Conservation (phyloP, 495 filamentous ascomycete species). For the Aspergillus ostianus region DNA sequence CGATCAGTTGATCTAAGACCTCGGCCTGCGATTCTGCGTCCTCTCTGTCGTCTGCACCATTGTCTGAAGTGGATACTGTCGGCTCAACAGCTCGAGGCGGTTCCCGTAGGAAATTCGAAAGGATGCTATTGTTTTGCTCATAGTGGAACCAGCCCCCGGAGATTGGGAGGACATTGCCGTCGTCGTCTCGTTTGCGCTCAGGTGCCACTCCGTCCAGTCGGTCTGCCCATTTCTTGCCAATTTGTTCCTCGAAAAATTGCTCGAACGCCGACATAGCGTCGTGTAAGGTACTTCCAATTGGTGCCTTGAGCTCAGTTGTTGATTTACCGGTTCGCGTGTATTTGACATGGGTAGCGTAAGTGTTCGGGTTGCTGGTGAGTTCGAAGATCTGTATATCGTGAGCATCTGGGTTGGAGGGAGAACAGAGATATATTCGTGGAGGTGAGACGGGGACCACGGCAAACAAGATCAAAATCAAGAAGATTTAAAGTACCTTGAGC, state of each 20-base stretch:
- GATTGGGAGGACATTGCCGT: conserved; percentile 27
- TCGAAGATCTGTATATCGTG: conserved; percentile 49
- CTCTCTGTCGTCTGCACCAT: not conserved
- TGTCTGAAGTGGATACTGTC: not conserved
- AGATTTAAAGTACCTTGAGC: conserved; percentile 26
- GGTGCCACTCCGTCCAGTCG: conserved; percentile 26
- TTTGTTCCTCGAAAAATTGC: conserved; percentile 55
- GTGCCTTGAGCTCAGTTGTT: conserved; percentile 29
- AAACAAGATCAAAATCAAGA: not conserved
- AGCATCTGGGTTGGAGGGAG: not conserved
- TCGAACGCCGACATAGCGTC: conserved; percentile 48
- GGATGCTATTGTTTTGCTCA: conserved; percentile 19
- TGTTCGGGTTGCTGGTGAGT: conserved; percentile 41
- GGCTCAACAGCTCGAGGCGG: not conserved
- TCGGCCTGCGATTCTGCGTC: not conserved
- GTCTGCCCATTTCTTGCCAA: conserved; percentile 55
- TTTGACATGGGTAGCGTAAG: conserved; percentile 42
- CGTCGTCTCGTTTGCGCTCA: conserved; percentile 16
- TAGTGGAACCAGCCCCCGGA: conserved; percentile 37
- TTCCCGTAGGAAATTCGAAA: conserved; percentile 24
- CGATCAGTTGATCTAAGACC: not conserved
- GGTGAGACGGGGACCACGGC: no score
- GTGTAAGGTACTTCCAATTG: conserved; percentile 27
- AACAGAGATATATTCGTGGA: not conserved
- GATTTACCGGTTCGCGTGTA: conserved; percentile 32